These are phyloP conservation scores for Trichosporon sp. DNA, from an alignment of 1,284 basidiomycete species.

Conservation along the genomic window DNA sequence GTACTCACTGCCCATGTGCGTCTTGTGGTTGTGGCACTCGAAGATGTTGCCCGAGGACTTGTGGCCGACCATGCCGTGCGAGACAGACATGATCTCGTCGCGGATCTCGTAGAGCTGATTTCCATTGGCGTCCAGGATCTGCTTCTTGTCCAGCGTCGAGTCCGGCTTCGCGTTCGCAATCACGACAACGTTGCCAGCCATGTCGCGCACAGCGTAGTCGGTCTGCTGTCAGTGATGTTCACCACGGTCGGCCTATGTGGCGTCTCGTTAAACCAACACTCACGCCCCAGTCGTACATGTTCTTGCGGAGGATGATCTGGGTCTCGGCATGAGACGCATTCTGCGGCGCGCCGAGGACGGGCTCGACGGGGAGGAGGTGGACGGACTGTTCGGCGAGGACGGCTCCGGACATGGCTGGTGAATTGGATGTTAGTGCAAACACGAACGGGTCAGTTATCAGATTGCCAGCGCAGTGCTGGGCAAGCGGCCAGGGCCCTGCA, in stretches of 20 bases:
- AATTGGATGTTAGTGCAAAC: background rate
- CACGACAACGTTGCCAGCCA: background rate
- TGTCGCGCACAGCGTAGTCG: background rate
- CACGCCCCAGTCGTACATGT: background rate
- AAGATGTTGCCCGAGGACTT: background rate
- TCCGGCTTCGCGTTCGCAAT: background rate
- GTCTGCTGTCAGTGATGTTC: background rate
- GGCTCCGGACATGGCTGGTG: background rate
- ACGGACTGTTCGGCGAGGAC: background rate
- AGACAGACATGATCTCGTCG: background rate
- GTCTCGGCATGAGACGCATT: background rate
- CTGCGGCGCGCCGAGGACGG: background rate
- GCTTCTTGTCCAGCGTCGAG: background rate
- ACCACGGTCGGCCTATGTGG: too few species aligned
- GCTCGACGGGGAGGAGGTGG: background rate
- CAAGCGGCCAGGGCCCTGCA: background rate
- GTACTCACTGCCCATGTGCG: background rate
- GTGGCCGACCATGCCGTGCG: background rate
- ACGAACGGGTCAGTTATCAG: background rate
- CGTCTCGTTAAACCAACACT: too few species aligned
- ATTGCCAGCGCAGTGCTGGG: background rate
- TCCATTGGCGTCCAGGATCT: background rate
- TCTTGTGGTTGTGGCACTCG: background rate
- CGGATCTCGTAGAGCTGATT: background rate
- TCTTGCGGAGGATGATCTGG: background rate